Evolutionary conservation across 202 grass and related monocot species (phyloP).

Genomic region (Digitaria exilis): DNA sequence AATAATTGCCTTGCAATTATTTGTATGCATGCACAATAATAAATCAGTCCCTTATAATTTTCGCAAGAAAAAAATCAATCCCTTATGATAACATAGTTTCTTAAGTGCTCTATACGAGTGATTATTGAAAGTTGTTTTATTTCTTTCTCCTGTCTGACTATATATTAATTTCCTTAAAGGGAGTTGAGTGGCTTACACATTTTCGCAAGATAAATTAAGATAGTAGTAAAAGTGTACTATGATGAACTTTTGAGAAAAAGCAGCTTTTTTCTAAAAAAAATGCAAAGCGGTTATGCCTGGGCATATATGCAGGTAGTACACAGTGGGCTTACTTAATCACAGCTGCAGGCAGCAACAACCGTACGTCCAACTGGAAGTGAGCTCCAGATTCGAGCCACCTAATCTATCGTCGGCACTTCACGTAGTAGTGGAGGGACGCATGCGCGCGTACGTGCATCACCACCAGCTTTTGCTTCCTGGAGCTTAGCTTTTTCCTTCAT

Average conservation of each 20-base stretch:
- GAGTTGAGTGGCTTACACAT: not conserved
- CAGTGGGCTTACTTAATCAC: not conserved
- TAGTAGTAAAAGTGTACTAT: not conserved
- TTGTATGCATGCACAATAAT: not conserved
- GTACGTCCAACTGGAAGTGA: not conserved
- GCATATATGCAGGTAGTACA: too few species aligned
- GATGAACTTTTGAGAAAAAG: not conserved
- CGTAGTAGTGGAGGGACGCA: not conserved
- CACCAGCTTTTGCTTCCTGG: not conserved
- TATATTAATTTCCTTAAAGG: not conserved
- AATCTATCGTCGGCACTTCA: not conserved
- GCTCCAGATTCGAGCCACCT: not conserved
- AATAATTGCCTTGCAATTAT: too few species aligned
- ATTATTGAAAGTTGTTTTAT: not conserved
- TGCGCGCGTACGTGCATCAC: not conserved
- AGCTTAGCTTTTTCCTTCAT: slow-evolving; percentile 1
- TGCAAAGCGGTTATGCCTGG: not conserved
- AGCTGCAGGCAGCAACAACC: not conserved
- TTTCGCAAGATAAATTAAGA: not conserved
- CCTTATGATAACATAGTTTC: not conserved
- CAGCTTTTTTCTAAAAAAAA: not conserved
- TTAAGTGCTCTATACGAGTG: not conserved
- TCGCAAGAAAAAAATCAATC: too few species aligned
- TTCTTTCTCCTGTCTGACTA: not conserved
- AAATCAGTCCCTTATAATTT: not conserved